phyloP scores from a whole-genome alignment of 2,329 filamentous ascomycete genomes.

The Ophiostoma novo-ulmi region DNA sequence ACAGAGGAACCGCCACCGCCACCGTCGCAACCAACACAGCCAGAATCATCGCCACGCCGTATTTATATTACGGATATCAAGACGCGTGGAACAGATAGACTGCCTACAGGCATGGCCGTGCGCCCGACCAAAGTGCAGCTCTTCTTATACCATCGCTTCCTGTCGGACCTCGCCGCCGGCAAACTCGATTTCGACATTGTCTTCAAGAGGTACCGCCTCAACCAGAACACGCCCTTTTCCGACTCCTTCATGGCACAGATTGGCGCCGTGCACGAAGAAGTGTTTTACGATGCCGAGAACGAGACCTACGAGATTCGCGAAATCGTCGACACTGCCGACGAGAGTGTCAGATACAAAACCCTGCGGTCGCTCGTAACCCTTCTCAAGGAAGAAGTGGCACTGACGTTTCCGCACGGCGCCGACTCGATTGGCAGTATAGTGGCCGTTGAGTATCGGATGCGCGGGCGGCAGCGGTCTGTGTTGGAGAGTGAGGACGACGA shows the following conservation, averaged over 20 bases:
- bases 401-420: constrained; percentile 50
- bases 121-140: constrained; percentile 79
- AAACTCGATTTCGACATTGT: constrained; percentile 64
- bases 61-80: constrained; percentile 87
- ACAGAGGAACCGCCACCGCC: neutral
- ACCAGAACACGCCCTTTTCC: constrained; percentile 63
- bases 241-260: constrained; percentile 75
- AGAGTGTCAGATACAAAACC: constrained; percentile 42
- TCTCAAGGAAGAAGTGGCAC: constrained; percentile 43
- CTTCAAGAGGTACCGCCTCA: constrained; percentile 65
- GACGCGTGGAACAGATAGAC: constrained; percentile 61
- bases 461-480: neutral
- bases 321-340: neutral
- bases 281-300: constrained; percentile 40
- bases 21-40: neutral
- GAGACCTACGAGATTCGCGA: constrained; percentile 29
- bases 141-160: constrained; percentile 80
- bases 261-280: constrained; percentile 60
- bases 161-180: constrained; percentile 69
- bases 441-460: constrained; percentile 48
- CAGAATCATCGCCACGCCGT: constrained; percentile 28
- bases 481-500: constrained; percentile 30
- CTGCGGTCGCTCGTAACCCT: constrained; percentile 46
- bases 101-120: constrained; percentile 61
- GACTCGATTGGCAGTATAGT: constrained; percentile 48